Evolutionary conservation across 768 basidiomycete species (phyloP), one percentile per base, ranked within the genome.

Genomic region (Rhodotorula paludigena): DNA sequence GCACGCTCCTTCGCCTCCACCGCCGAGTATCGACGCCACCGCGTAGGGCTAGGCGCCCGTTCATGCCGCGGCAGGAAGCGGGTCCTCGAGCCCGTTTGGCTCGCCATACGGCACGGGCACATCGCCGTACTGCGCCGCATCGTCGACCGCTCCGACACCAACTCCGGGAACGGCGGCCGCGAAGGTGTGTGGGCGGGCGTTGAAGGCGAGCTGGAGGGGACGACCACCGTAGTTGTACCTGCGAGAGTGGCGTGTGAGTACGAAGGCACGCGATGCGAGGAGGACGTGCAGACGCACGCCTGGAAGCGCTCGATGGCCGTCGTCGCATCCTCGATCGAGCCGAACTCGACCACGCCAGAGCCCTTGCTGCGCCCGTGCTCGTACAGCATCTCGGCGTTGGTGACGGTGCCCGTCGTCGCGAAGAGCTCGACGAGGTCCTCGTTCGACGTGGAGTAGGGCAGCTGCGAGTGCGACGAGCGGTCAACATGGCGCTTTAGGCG

Each of bases 371-470:
- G 86, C 0, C 88, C 86, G 23, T 90, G 89, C 74, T 97, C 93
- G 74, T 89, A 92, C 54, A 99, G 79, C 71, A 97, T 94, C 79
- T 99, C 94, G 5, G 94, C 94, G 41, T 91, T 81, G 76, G 92
- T 89, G 42, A 99, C 94, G 73, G 88, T 88, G 16, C 94, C 65
- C 0, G 93, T 96, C 41, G 94, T 99, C 81, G 97, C 93, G 75
- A 99, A 99, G 28, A 99, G 80, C 80, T 99, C 94, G 30, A 99
- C 93, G 51, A 99, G 81, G 77, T 99, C 94, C 77, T 99, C 94
- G 77, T 99, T 97, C 12, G 94, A 92, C 52, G 94, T 99, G 16
- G 94, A 97, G 93, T 93, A 99, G 2, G 94, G 94, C 25, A 99
- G 80, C 94, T 98, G 71, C 15, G 28, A 15, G 53, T 12, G 51